Evolutionary conservation across 345 rosid genomes (phyloP), one percentile per base, ranked within the genome.

Genomic region (Atalantia buxifolia): DNA sequence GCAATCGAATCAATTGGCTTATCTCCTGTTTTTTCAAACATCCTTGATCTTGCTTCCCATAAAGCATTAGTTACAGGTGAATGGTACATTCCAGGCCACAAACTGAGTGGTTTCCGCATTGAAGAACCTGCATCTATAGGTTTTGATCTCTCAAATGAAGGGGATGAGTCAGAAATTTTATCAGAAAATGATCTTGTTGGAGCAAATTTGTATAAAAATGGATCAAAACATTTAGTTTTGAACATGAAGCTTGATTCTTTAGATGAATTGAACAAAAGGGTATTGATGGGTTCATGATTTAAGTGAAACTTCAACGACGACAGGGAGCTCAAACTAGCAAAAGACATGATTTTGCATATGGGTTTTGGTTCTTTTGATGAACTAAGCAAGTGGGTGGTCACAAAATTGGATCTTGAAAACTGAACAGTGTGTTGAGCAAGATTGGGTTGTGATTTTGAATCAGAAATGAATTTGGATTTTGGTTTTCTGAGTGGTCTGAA

Each of bases 61-160:
- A 94, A 84, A 80, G 97, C 97, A 75, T 94, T 93, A 60, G 97
- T 91, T 1, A 93, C 98, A 4, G 98, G 97, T 1, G 98, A 93
- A 74, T 91, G 96, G 83, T 94, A 94, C 95, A 93, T 93, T 71
- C 98, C 97, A 65, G 98, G 98, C 98, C 98, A 94, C 50, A 94
- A 80, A 83, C 97, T 92, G 65, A 94, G 81, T 0, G 98, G 97
- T 83, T 84, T 92, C 12, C 97, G 81, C 66, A 93, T 87, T 0
- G 97, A 93, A 76, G 97, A 90, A 16, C 97, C 94, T 10, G 98
- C 97, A 45, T 93, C 97, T 57, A 91, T 93, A 62, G 94, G 88
- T 9, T 27, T 80, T 7, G 88, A 77, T 48, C 70, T 75, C 28
- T 74, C 83, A 21, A 12, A 2, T 5, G 83, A 81, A 72, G 83